These are phyloP conservation scores for Pseudogymnoascus sp. DNA, from an alignment of 2,329 filamentous ascomycete species.

Conservation along the genomic window DNA sequence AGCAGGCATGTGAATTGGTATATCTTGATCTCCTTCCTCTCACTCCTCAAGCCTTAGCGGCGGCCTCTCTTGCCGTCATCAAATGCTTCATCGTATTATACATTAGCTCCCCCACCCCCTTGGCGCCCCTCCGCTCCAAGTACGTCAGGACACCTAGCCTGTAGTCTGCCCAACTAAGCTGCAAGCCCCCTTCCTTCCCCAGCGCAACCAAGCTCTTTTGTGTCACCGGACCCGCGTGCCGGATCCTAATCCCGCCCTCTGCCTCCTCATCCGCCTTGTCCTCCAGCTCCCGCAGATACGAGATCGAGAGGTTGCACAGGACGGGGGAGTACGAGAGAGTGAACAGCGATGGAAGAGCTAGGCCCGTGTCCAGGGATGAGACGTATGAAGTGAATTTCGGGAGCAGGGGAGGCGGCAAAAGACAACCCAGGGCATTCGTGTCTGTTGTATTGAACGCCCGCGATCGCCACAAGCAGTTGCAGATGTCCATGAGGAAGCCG, in stretches of 20 bases:
- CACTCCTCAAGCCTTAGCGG: slow-evolving; percentile 17
- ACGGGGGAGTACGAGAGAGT: slow-evolving; percentile 52
- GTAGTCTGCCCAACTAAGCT: slow-evolving; percentile 66
- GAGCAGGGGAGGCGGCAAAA: slow-evolving; percentile 38
- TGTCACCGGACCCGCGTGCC: slow-evolving; percentile 63
- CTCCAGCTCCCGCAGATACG: slow-evolving; percentile 49
- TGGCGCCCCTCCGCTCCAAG: slow-evolving; percentile 55
- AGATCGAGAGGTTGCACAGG: slow-evolving; percentile 48
- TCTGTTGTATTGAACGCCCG: slow-evolving; percentile 62
- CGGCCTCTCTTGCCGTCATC: slow-evolving; percentile 38
- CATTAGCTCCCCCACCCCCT: slow-evolving; percentile 63
- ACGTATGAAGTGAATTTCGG: slow-evolving; percentile 42
- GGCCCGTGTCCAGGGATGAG: slow-evolving; percentile 38
- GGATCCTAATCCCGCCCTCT: slow-evolving; percentile 33
- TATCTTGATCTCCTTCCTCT: neutral
- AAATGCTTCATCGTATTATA: slow-evolving; percentile 75
- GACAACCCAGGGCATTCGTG: slow-evolving; percentile 48
- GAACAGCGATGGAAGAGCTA: slow-evolving; percentile 44
- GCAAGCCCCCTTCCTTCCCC: slow-evolving; percentile 56
- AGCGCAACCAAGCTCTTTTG: slow-evolving; percentile 57
- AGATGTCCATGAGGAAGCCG: slow-evolving; percentile 77
- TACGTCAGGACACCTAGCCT: slow-evolving; percentile 62
- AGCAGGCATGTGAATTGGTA: neutral
- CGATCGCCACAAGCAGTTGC: slow-evolving; percentile 74
- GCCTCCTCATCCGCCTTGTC: slow-evolving; percentile 46